Evolutionary conservation across 2,329 filamentous ascomycete species (phyloP).

Genomic region (Aspergillus uvarum): DNA sequence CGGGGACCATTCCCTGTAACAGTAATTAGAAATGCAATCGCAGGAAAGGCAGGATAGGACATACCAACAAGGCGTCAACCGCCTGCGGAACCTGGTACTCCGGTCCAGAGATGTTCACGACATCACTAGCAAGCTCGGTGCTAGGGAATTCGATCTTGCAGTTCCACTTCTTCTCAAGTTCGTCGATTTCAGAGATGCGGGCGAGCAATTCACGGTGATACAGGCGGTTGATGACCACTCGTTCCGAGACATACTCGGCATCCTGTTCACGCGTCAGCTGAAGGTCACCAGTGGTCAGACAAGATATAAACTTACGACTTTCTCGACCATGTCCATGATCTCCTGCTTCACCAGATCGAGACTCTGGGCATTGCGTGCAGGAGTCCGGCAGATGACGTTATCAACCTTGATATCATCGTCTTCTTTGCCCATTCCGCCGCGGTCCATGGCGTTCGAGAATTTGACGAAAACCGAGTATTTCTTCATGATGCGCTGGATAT

Average conservation of each 20-base stretch:
- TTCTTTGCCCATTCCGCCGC: slow-evolving; percentile 87
- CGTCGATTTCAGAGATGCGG: slow-evolving; percentile 84
- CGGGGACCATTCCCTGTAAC: slow-evolving; percentile 84
- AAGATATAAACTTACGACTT: slow-evolving; percentile 62
- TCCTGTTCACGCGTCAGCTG: slow-evolving; percentile 56
- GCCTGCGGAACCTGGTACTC: slow-evolving; percentile 98
- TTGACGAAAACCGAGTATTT: slow-evolving; percentile 99
- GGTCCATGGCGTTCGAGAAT: slow-evolving; percentile 98
- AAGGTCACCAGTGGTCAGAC: background rate
- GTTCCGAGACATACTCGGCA: slow-evolving; percentile 93
- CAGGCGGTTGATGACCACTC: slow-evolving; percentile 87
- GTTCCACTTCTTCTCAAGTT: slow-evolving; percentile 98
- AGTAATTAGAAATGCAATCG: background rate
- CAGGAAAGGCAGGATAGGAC: background rate
- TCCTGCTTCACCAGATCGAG: slow-evolving; percentile 97
- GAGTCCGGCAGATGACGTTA: slow-evolving; percentile 97
- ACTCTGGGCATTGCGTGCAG: slow-evolving; percentile 94
- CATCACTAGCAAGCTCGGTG: slow-evolving; percentile 94
- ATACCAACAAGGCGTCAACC: slow-evolving; percentile 86
- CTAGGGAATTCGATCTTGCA: slow-evolving; percentile 99
- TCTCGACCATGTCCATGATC: slow-evolving; percentile 99
- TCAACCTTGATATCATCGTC: slow-evolving; percentile 98
- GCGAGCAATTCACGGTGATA: slow-evolving; percentile 93
- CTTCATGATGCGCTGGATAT: slow-evolving; percentile 99
- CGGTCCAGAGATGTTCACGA: slow-evolving; percentile 91